phyloP scores from a whole-genome alignment of 768 basidiomycete species.

The Termitomyces sp. region DNA sequence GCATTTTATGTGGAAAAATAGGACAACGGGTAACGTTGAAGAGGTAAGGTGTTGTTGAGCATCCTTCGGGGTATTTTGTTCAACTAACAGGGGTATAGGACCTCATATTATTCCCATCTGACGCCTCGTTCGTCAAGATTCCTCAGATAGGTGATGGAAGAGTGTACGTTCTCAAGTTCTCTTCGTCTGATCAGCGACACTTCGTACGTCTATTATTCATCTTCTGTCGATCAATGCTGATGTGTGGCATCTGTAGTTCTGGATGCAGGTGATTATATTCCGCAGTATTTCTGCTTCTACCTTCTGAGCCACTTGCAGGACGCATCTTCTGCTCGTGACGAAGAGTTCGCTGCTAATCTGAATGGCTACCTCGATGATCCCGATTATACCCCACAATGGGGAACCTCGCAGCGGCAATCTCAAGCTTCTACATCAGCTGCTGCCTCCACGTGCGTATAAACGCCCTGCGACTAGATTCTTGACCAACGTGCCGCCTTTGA shows the following conservation, averaged over 20 bases:
- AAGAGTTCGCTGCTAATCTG: constrained; percentile 69
- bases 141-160: constrained; percentile 60
- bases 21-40: constrained; percentile 53
- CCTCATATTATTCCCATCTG: constrained; percentile 81
- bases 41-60: constrained; percentile 42
- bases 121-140: constrained; percentile 80
- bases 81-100: constrained; percentile 45
- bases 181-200: constrained; percentile 83
- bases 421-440: constrained; percentile 45
- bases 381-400: constrained; percentile 59
- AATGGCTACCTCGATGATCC: constrained; percentile 70
- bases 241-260: constrained; percentile 50
- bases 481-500: neutral
- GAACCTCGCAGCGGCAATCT: constrained; percentile 29
- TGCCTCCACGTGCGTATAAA: constrained; percentile 28
- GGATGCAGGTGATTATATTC: constrained; percentile 67
- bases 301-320: constrained; percentile 41
- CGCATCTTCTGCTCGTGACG: constrained; percentile 60
- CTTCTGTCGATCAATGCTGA: neutral
- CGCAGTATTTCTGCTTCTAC: neutral
- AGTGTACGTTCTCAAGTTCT: constrained; percentile 88
- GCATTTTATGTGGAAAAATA: constrained; percentile 79
- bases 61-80: neutral
- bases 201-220: constrained; percentile 56
- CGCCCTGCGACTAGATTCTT: neutral